Evolutionary conservation across 2,329 filamentous ascomycete species (phyloP).

Genomic region (Fusarium sp.): DNA sequence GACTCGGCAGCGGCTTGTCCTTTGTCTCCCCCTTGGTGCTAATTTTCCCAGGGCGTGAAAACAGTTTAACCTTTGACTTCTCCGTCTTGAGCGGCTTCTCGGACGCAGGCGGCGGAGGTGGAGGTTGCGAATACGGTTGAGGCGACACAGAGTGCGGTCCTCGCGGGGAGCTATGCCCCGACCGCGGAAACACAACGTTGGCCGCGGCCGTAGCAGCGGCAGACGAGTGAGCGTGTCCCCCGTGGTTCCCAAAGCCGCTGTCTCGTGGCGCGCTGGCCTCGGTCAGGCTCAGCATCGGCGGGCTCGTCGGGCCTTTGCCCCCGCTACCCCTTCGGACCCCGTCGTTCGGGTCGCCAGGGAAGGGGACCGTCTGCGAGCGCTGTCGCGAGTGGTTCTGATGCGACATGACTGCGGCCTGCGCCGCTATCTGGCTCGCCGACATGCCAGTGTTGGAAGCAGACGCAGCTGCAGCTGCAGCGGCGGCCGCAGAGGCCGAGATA

Average conservation of each 20-base stretch:
- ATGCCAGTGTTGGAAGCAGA: constrained; percentile 54
- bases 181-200: constrained; percentile 79
- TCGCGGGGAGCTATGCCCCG: constrained; percentile 64
- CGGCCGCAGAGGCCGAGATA: constrained; percentile 30
- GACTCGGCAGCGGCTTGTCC: constrained; percentile 77
- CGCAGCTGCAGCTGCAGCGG: constrained; percentile 51
- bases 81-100: constrained; percentile 73
- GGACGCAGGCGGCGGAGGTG: constrained; percentile 53
- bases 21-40: constrained; percentile 75
- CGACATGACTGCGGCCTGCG: constrained; percentile 80
- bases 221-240: constrained; percentile 63
- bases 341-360: constrained; percentile 61
- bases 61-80: constrained; percentile 84
- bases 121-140: constrained; percentile 53
- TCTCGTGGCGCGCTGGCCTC: constrained; percentile 73
- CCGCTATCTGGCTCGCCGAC: constrained; percentile 81
- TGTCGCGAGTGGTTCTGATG: constrained; percentile 70
- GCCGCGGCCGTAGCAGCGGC: constrained; percentile 77
- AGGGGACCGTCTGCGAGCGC: constrained; percentile 79
- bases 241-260: constrained; percentile 61
- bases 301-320: constrained; percentile 65
- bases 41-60: constrained; percentile 82
- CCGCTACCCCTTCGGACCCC: constrained; percentile 57
- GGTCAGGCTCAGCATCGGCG: constrained; percentile 72
- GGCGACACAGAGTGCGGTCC: constrained; percentile 50